Evolutionary conservation across 305 asterid species (phyloP).

Genomic region (Stenogyne calaminthoides): DNA sequence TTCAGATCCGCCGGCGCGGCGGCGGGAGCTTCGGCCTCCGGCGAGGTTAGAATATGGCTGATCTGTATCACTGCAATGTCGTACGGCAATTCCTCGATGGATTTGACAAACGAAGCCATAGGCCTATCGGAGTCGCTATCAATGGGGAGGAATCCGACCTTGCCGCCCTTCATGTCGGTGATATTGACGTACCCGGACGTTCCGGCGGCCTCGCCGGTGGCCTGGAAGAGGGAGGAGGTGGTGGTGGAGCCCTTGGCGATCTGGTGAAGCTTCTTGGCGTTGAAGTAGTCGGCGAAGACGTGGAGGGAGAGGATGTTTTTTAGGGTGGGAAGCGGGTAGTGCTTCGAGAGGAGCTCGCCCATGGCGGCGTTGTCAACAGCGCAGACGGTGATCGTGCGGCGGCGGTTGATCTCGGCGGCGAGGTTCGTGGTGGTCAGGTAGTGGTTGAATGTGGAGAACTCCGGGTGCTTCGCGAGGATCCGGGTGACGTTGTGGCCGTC

Average conservation of each 20-base stretch:
- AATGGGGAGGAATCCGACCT: constrained; percentile 60
- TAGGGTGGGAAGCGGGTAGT: constrained; percentile 50
- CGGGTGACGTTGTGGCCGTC: constrained; percentile 59
- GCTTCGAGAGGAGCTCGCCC: constrained; percentile 62
- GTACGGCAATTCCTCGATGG: constrained; percentile 60
- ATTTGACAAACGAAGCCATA: constrained; percentile 51
- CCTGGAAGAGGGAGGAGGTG: constrained; percentile 78
- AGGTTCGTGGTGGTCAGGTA: constrained; percentile 71
- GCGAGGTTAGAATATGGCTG: constrained; percentile 51
- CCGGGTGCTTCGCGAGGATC: constrained; percentile 55
- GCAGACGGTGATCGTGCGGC: constrained; percentile 71
- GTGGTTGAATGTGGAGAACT: constrained; percentile 69
- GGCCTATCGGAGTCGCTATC: constrained; percentile 42
- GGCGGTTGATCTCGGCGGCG: constrained; percentile 70
- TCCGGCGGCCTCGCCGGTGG: constrained; percentile 84
- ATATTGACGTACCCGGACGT: constrained; percentile 77
- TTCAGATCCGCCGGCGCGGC: constrained; percentile 57
- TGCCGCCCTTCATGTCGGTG: constrained; percentile 73
- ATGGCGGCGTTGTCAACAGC: constrained; percentile 74
- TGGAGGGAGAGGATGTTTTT: constrained; percentile 76
- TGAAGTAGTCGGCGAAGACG: constrained; percentile 73
- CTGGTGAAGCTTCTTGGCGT: constrained; percentile 78
- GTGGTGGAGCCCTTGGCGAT: constrained; percentile 69
- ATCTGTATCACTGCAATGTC: constrained; percentile 66
- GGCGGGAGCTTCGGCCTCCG: constrained; percentile 81